Percentiles rank a stretch among this genome's conserved stretches.
These are phyloP conservation scores for Trypanosoma melophagium DNA, from an alignment of 208 protist species.

Conservation along the genomic window DNA sequence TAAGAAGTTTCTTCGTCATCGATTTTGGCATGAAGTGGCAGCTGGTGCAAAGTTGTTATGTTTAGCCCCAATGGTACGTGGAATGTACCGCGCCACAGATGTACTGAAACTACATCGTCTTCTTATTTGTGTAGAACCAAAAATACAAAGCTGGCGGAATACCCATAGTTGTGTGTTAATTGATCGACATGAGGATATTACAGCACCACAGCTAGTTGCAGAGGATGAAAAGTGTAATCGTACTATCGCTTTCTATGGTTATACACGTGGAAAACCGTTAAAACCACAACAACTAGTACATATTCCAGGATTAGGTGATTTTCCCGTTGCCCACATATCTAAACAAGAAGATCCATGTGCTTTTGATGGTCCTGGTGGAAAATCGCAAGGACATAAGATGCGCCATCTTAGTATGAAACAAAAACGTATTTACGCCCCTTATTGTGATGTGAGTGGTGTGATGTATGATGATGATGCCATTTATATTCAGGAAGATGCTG, in stretches of 20 bases:
- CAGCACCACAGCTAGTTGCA: constrained; percentile 86
- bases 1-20: constrained; percentile 98
- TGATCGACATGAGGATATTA: constrained; percentile 98
- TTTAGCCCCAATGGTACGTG: constrained; percentile 94
- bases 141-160: constrained; percentile 96
- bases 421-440: constrained; percentile 97
- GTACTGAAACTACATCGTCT: constrained; percentile 97
- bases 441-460: constrained; percentile 97
- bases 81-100: constrained; percentile 97
- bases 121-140: constrained; percentile 96
- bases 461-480: constrained; percentile 98
- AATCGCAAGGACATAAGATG: constrained; percentile 78
- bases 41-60: constrained; percentile 98
- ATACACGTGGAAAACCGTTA: constrained; percentile 95
- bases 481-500: constrained; percentile 94
- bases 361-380: constrained; percentile 43
- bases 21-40: constrained; percentile 93
- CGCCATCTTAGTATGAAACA: constrained; percentile 93
- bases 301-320: constrained; percentile 98
- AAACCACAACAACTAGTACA: constrained; percentile 93
- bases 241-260: constrained; percentile 97
- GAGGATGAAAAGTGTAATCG: constrained; percentile 72
- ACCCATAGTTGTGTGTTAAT: constrained; percentile 97
- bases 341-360: constrained; percentile 96
- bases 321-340: constrained; percentile 84